Conservation (phyloP, 371 early-diverging fungal genomes). For the Capniomyces stellatus region DNA sequence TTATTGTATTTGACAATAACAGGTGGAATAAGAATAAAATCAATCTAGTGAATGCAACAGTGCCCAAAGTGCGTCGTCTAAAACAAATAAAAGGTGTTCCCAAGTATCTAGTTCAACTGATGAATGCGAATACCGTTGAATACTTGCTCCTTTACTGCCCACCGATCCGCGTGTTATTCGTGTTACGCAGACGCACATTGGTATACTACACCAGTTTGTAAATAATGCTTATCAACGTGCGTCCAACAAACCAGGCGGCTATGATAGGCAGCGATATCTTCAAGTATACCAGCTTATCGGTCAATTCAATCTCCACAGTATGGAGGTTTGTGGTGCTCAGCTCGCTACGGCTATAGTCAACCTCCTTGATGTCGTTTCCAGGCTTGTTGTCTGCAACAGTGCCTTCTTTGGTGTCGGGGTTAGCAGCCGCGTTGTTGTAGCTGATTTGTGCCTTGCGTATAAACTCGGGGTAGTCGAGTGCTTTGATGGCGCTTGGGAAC, state of each 20-base stretch:
- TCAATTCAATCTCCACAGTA: neutral
- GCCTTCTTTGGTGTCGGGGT: neutral
- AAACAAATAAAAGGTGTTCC: too few relatives aligned
- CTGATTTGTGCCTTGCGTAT: neutral
- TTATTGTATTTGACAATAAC: too few relatives aligned
- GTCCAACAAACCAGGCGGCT: neutral
- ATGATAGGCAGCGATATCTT: neutral
- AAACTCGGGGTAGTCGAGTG: neutral
- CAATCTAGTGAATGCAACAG: too few relatives aligned
- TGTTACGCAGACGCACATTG: too few relatives aligned
- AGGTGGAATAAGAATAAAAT: too few relatives aligned
- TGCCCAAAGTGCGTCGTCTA: too few relatives aligned
- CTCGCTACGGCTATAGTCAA: neutral
- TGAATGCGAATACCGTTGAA: too few relatives aligned
- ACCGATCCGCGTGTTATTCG: too few relatives aligned
- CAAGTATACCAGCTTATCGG: neutral
- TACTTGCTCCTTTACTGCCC: too few relatives aligned
- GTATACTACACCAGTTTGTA: neutral
- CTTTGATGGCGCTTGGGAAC: conserved; percentile 26
- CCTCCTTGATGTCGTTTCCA: neutral
- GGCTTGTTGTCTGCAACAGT: neutral
- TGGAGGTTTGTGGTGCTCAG: neutral
- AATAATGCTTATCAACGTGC: neutral
- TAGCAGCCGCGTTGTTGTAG: neutral
- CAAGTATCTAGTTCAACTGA: too few relatives aligned